Evolutionary conservation across 1,284 basidiomycete genomes (phyloP), one percentile per base, ranked within the genome.

Genomic region (Sporisorium reilianum): DNA sequence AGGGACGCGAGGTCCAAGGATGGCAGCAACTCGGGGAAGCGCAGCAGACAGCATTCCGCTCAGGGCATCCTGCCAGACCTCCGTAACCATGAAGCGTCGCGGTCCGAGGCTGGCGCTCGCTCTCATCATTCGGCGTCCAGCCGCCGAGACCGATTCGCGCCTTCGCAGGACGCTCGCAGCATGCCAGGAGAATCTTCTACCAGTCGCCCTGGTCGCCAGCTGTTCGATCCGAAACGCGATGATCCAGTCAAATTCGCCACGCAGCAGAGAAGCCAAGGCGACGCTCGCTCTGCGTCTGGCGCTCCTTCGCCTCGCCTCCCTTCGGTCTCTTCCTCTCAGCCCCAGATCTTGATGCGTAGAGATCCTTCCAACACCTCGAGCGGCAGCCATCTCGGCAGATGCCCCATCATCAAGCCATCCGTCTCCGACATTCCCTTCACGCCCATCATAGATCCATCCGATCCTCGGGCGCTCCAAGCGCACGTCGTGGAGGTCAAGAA

Each of bases 141-240:
- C 48, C 69, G 69, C 2, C 44, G 62, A 40, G 65, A 74, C 32
- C 71, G 71, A 16, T 74, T 68, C 20, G 22, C 62, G 22, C 62
- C 55, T 11, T 59, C 71, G 18, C 46, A 75, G 20, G 73, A 75
- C 23, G 55, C 61, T 5, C 41, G 73, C 12, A 70, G 68, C 51
- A 55, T 49, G 7, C 59, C 56, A 3, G 67, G 67, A 23, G 73
- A 75, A 9, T 34, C 67, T 9, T 34, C 63, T 2, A 34, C 59
- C 51, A 58, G 53, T 41, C 57, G 64, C 25, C 64, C 63, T 48
- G 67, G 62, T n/a, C 66, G 77, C 32, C 71, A 79, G 55, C 77
- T 95, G 0, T 95, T 94, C 65, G 93, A 95, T 81, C 91, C 91
- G 65, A 87, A 91, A 50, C 91, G 91, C 82, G 91, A 95, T 82